Conservation (phyloP, 2,329 filamentous ascomycete species). For the Aspergillus thermomutatus region DNA sequence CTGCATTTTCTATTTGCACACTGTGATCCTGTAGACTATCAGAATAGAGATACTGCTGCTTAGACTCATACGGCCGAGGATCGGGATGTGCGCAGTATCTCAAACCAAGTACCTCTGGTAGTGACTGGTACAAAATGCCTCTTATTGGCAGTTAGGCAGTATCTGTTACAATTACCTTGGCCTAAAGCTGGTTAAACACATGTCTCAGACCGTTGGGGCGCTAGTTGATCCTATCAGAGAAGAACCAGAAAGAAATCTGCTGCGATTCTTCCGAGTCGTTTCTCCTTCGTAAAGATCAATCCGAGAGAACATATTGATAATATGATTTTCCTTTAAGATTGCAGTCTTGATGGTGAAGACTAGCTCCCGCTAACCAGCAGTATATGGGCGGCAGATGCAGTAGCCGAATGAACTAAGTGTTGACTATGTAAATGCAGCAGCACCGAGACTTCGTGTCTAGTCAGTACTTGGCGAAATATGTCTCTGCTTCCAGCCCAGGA, state of each 20-base stretch:
- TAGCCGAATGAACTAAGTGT: neutral
- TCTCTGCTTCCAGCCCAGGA: neutral
- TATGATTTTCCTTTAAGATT: neutral
- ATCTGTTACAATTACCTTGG: neutral
- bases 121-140: neutral
- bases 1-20: neutral
- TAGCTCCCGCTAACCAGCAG: neutral
- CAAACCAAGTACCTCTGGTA: neutral
- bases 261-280: constrained; percentile 1
- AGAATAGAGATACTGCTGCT: no score
- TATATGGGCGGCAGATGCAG: neutral
- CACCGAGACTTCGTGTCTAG: no score
- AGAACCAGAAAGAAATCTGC: constrained; percentile 5
- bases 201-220: constrained; percentile 6
- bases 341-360: neutral
- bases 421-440: no score
- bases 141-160: neutral
- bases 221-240: constrained; percentile 9
- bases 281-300: neutral
- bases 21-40: no score
- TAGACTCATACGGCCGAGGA: neutral
- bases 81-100: neutral
- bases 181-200: neutral
- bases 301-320: neutral
- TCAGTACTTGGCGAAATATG: neutral